Evolutionary conservation across 2,329 filamentous ascomycete genomes (phyloP).

Genomic region (Graphilbum fragrans): DNA sequence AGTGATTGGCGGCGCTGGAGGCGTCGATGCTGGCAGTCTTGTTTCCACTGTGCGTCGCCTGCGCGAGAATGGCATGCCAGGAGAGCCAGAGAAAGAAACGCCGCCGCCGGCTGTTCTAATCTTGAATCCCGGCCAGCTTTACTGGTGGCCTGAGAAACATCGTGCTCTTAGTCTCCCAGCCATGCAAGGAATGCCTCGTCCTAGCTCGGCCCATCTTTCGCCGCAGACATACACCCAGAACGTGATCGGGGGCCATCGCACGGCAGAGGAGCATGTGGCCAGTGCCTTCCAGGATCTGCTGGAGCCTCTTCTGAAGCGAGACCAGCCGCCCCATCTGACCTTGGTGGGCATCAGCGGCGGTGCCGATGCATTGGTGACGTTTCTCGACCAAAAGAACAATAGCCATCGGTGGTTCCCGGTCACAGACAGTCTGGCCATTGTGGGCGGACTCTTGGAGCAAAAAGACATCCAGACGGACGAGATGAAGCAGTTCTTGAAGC

Average conservation of each 20-base stretch:
- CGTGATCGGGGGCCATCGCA: slow-evolving; percentile 46
- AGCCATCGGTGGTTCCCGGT: slow-evolving; percentile 32
- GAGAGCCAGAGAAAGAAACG: slow-evolving; percentile 7
- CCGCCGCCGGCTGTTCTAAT: slow-evolving; percentile 51
- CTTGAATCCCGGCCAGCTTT: slow-evolving; percentile 64
- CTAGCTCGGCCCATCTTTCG: slow-evolving; percentile 44
- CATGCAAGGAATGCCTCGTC: slow-evolving; percentile 47
- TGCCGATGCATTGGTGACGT: slow-evolving; percentile 42
- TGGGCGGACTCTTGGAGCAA: slow-evolving; percentile 32
- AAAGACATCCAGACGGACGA: slow-evolving; percentile 26
- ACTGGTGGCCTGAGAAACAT: slow-evolving; percentile 58
- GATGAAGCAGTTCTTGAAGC: slow-evolving; percentile 37
- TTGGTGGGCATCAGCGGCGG: slow-evolving; percentile 60
- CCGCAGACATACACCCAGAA: slow-evolving; percentile 47
- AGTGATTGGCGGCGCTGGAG: slow-evolving; percentile 47
- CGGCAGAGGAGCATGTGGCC: slow-evolving; percentile 46
- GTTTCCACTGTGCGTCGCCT: slow-evolving; percentile 47
- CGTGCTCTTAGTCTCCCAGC: slow-evolving; percentile 45
- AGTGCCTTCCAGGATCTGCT: slow-evolving; percentile 57
- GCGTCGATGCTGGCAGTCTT: slow-evolving; percentile 59
- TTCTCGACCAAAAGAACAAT: slow-evolving; percentile 43
- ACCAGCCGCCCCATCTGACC: slow-evolving; percentile 51
- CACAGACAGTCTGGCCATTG: slow-evolving; percentile 34
- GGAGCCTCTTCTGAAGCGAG: slow-evolving; percentile 19
- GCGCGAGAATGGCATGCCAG: slow-evolving; percentile 6